These are phyloP conservation scores for Gelatoporia subvermispora DNA, from an alignment of 768 basidiomycete genomes.

Conservation along the genomic window DNA sequence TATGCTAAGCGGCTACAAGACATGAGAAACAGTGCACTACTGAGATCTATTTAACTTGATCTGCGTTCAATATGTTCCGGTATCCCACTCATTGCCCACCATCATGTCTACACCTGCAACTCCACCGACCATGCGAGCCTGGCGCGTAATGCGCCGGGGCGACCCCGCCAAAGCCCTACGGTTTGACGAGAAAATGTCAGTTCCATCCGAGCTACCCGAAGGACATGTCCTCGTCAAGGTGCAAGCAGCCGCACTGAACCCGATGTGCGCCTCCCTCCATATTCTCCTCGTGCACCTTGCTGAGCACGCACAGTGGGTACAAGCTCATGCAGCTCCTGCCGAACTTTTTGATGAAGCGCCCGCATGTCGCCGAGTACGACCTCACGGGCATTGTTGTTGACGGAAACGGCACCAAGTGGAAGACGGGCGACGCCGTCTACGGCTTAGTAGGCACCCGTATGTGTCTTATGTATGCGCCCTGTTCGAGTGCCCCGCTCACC, in stretches of 20 bases:
- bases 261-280: conserved; percentile 39
- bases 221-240: conserved; percentile 50
- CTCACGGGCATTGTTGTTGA: conserved; percentile 59
- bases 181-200: conserved; percentile 21
- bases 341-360: conserved; percentile 40
- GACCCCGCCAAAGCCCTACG: conserved; percentile 24
- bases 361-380: conserved; percentile 56
- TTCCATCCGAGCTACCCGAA: conserved; percentile 28
- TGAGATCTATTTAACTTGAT: too few species aligned
- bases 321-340: conserved; percentile 51
- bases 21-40: too few species aligned
- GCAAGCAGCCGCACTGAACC: conserved; percentile 59
- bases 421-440: conserved; percentile 58
- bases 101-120: conserved; percentile 3
- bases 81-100: too few species aligned
- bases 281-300: too few species aligned
- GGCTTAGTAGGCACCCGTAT: conserved; percentile 46
- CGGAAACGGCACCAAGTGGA: conserved; percentile 46
- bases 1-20: too few species aligned
- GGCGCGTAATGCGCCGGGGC: conserved; percentile 25
- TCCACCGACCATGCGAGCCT: conserved; percentile 22
- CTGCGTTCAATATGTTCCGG: too few species aligned
- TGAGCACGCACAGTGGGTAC: conserved; percentile 41
- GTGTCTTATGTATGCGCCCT: conserved; percentile 13
- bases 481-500: background rate